A percentile compares a stretch with the other conserved stretches of the same genome.
Evolutionary conservation across 2,329 filamentous ascomycete species (phyloP).

Genomic region (Alternaria triticimaculans): DNA sequence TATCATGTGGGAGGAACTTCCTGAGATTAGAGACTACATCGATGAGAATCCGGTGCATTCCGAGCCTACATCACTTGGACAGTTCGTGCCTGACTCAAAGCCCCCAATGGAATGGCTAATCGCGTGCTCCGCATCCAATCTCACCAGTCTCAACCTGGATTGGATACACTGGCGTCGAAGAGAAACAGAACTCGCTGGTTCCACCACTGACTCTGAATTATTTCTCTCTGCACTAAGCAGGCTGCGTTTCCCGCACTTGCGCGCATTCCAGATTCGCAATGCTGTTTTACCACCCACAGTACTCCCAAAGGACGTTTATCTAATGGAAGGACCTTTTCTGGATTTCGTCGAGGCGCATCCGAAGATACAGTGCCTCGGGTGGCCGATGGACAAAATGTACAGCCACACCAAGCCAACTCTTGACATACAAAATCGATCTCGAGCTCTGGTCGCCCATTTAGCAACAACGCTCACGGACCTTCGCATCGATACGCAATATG

Average conservation of each 20-base stretch:
- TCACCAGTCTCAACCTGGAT: conserved; percentile 45
- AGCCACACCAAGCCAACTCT: conserved; percentile 32
- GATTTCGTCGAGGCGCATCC: conserved; percentile 54
- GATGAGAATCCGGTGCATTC: conserved; percentile 15
- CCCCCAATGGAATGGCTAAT: conserved; percentile 26
- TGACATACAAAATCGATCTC: conserved; percentile 31
- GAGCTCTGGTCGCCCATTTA: conserved; percentile 49
- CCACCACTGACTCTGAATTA: conserved; percentile 8
- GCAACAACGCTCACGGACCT: conserved; percentile 51
- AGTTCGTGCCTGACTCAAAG: conserved; percentile 9
- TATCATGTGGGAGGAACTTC: conserved; percentile 34
- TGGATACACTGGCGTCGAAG: conserved; percentile 43
- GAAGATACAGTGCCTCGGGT: conserved; percentile 54
- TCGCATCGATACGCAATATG: conserved; percentile 50
- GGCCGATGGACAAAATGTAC: conserved; percentile 57
- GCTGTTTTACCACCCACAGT: conserved; percentile 47
- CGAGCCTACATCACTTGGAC: background rate
- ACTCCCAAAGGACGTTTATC: conserved; percentile 47
- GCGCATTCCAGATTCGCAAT: conserved; percentile 56
- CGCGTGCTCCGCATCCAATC: conserved; percentile 27
- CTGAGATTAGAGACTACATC: conserved; percentile 32
- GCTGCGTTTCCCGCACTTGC: conserved; percentile 52
- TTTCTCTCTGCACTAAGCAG: conserved; percentile 38
- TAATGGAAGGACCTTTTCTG: conserved; percentile 49
- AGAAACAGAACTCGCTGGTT: conserved; percentile 16